Conservation (phyloP, 441 rosid species). For the Jatropha multifida region DNA sequence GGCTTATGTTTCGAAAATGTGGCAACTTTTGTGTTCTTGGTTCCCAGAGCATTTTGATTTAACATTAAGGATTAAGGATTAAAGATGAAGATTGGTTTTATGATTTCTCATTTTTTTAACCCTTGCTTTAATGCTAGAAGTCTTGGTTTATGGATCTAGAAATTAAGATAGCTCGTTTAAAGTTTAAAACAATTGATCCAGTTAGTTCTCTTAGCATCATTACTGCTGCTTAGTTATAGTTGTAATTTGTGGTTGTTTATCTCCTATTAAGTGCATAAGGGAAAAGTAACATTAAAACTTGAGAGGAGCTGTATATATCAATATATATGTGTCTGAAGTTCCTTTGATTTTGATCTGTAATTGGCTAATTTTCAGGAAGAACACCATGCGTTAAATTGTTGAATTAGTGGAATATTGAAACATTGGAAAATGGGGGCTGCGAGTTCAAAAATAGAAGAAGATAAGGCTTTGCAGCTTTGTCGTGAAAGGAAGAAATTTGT, state of each 20-base stretch:
- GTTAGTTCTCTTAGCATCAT: neutral
- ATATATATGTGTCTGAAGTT: neutral
- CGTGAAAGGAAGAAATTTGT: slow-evolving; percentile 86
- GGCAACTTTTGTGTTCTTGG: slow-evolving; percentile 18
- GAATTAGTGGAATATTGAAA: slow-evolving; percentile 13
- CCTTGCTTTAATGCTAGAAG: neutral
- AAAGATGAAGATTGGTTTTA: slow-evolving; percentile 15
- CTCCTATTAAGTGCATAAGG: neutral
- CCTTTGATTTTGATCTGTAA: slow-evolving; percentile 2
- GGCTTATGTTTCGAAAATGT: slow-evolving; percentile 15
- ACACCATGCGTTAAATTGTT: slow-evolving; percentile 19
- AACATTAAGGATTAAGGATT: slow-evolving; percentile 11
- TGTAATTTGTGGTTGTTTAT: neutral
- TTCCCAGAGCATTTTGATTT: slow-evolving; percentile 4
- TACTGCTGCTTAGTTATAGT: neutral
- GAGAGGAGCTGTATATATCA: neutral
- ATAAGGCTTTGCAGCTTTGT: slow-evolving; percentile 80
- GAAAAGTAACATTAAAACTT: neutral
- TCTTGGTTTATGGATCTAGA: slow-evolving; percentile 21
- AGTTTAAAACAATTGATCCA: neutral
- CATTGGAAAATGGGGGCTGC: slow-evolving; percentile 61
- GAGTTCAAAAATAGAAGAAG: slow-evolving; percentile 81
- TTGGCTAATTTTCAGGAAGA: slow-evolving; percentile 33
- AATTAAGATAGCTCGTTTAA: neutral
- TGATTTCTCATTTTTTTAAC: neutral